Conservation (phyloP, 805 yeast genomes). For the Saccharomycopsis capsularis region DNA sequence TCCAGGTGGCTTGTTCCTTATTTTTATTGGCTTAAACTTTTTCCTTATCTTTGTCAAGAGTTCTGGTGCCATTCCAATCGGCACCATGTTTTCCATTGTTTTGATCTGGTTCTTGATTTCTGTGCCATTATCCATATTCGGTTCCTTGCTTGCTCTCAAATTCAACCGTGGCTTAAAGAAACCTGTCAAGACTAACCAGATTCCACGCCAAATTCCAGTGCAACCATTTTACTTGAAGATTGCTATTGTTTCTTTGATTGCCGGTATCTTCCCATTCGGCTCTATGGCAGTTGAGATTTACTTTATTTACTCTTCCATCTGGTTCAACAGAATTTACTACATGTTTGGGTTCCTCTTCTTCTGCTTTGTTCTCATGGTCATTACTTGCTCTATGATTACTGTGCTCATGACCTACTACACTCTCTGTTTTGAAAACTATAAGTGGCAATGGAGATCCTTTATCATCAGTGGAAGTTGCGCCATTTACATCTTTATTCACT, state of each 20-base stretch:
- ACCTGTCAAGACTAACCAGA: slow-evolving; percentile 91
- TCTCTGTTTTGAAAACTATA: slow-evolving; percentile 84
- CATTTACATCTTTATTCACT: slow-evolving; percentile 75
- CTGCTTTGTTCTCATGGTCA: slow-evolving; percentile 74
- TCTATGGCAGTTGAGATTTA: slow-evolving; percentile 92
- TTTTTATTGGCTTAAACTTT: slow-evolving; percentile 69
- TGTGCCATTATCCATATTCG: slow-evolving; percentile 74
- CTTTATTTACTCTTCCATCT: slow-evolving; percentile 81
- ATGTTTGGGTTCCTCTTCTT: slow-evolving; percentile 96
- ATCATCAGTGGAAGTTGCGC: slow-evolving; percentile 87
- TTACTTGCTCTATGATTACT: slow-evolving; percentile 77
- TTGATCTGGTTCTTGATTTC: slow-evolving; percentile 81
- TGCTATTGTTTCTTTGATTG: slow-evolving; percentile 57
- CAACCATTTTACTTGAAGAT: slow-evolving; percentile 81
- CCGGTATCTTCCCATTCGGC: slow-evolving; percentile 93
- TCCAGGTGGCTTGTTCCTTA: slow-evolving; percentile 66
- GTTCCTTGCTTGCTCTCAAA: slow-evolving; percentile 75
- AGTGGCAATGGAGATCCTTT: slow-evolving; percentile 95
- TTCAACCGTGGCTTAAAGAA: slow-evolving; percentile 40
- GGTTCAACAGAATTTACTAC: slow-evolving; percentile 91
- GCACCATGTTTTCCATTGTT: slow-evolving; percentile 77
- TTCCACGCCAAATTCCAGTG: slow-evolving; percentile 90
- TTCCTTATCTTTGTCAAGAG: slow-evolving; percentile 71
- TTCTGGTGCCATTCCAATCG: slow-evolving; percentile 92
- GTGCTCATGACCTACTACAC: slow-evolving; percentile 75